Evolutionary conservation across 2,329 filamentous ascomycete species (phyloP).

Genomic region (Ophiostoma sp.): DNA sequence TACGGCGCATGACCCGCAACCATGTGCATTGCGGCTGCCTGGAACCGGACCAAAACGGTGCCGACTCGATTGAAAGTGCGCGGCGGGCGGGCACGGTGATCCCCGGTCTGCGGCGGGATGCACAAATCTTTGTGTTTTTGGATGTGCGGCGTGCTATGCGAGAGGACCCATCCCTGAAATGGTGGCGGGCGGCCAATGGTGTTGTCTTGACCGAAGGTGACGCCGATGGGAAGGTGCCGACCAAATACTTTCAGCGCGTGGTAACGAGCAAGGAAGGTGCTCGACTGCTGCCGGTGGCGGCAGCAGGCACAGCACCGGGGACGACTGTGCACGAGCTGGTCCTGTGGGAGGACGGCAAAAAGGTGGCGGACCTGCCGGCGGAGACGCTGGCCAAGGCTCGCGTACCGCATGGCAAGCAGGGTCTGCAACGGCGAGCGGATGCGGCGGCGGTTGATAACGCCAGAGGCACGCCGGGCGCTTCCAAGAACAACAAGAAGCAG

Average conservation of each 20-base stretch:
- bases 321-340: conserved; percentile 40
- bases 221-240: conserved; percentile 61
- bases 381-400: conserved; percentile 48
- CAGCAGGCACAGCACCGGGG: background rate
- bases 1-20: conserved; percentile 78
- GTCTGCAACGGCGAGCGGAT: background rate
- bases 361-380: conserved; percentile 66
- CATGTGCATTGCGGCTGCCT: conserved; percentile 79
- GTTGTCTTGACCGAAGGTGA: conserved; percentile 68
- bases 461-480: background rate
- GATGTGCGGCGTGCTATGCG: conserved; percentile 66
- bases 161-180: conserved; percentile 59
- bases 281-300: background rate
- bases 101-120: conserved; percentile 77
- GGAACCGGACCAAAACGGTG: background rate
- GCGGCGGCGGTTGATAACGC: background rate
- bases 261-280: conserved; percentile 57
- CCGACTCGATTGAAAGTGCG: background rate
- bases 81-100: conserved; percentile 39
- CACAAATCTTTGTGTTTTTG: conserved; percentile 76
- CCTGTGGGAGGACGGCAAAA: conserved; percentile 69
- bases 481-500: background rate
- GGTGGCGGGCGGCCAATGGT: conserved; percentile 78
- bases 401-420: conserved; percentile 49
- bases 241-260: conserved; percentile 71